Percentiles rank a stretch among this genome's conserved stretches.
Evolutionary conservation across 441 rosid genomes (phyloP).

Genomic region (Eutrema salsugineum): DNA sequence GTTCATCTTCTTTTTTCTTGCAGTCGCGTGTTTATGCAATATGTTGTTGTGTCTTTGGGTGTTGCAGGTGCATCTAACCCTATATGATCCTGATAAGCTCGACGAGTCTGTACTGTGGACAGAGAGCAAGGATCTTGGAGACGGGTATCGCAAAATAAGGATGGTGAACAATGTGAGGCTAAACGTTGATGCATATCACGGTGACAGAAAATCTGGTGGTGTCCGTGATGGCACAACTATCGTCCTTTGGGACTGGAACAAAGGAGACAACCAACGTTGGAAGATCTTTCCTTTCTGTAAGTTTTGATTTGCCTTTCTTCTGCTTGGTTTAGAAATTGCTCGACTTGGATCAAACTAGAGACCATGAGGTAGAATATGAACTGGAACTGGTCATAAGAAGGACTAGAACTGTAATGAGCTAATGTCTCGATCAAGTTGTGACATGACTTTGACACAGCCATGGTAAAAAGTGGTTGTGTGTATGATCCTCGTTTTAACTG

Average conservation of each 20-base stretch:
- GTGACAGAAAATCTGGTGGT: slow-evolving; percentile 66
- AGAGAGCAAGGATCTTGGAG: slow-evolving; percentile 61
- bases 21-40: too few relatives aligned
- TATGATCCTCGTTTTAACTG: not conserved
- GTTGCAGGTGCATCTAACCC: slow-evolving; percentile 64
- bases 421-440: not conserved
- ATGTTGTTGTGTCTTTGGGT: not conserved
- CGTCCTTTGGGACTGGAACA: slow-evolving; percentile 82
- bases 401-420: not conserved
- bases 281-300: slow-evolving; percentile 68
- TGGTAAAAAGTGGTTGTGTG: not conserved
- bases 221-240: slow-evolving; percentile 68
- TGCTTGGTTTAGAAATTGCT: not conserved
- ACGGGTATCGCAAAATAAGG: slow-evolving; percentile 64
- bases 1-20: too few relatives aligned
- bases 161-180: slow-evolving; percentile 70
- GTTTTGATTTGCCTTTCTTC: slow-evolving; percentile 22
- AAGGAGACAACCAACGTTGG: slow-evolving; percentile 87
- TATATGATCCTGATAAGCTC: slow-evolving; percentile 54
- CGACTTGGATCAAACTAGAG: not conserved
- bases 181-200: slow-evolving; percentile 78
- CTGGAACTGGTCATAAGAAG: not conserved
- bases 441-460: not conserved
- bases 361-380: not conserved
- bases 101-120: slow-evolving; percentile 81